Evolutionary conservation across 202 grass and related monocot genomes (phyloP), one percentile per base, ranked within the genome.

Genomic region (Bolboschoenoplectus hybrid): DNA sequence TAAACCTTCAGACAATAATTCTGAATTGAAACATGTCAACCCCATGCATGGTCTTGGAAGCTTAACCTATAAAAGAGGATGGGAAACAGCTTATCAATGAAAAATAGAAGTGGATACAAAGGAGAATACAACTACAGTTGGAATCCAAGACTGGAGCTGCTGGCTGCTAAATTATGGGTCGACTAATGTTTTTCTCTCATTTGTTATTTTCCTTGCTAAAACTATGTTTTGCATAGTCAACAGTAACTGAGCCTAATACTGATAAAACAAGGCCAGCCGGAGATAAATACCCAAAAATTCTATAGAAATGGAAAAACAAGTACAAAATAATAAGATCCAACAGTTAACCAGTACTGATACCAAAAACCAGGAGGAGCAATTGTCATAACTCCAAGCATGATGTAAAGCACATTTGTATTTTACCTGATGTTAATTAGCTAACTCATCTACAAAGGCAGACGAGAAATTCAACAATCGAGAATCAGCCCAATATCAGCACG

Each of bases 351-450:
- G 52, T 51, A 19, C 34, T 43, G 51, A 20, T 79, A 79, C 16
- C 2, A 60, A 57, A 75, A 41, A 26, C 52, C 52, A 79, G 47
- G 75, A 38, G 51, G 7, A 60, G 13, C 71, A 34, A 74, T 75
- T 52, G 3, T 35, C 46, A 52, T 12, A 34, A 44, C 7, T 74
- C 19, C 16, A 75, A 73, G 17, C 2, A 55, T 76, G 74, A 55
- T 38, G 26, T 35, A 36, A 55, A 53, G 32, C 13, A 14, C 69
- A 79, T n/a, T 58, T 39, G 17, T 58, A 79, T 57, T 79, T 55
- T 79, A 79, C 75, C 75, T 58, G 35, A 79, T 58, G 52, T 41
- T 58, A 41, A 57, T 60, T 79, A 73, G 69, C 75, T 60, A 79
- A 79, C 14, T 40, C 52, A 11, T 77, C 74, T 78, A 78, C 11